phyloP scores from a whole-genome alignment of 208 protist species.

The Crithidia thermophila region DNA sequence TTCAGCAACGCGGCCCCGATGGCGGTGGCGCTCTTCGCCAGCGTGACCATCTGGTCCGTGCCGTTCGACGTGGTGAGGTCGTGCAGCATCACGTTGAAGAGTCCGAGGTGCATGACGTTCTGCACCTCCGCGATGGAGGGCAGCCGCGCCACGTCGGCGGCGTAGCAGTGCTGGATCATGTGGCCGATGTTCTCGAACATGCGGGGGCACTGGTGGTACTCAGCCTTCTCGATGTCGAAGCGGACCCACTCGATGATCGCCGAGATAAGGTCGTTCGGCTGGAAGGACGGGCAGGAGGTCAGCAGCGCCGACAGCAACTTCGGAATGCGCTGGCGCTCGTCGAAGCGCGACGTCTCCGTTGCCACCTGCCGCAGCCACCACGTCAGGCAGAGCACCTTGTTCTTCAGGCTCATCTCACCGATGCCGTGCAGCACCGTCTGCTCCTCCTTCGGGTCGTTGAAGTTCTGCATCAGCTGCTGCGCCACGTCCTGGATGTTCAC shows the following conservation, averaged over 20 bases:
- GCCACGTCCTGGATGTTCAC: conserved; percentile 74
- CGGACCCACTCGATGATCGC: conserved; percentile 78
- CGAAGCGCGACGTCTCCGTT: conserved; percentile 60
- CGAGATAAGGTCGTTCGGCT: conserved; percentile 48
- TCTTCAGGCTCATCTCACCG: conserved; percentile 59
- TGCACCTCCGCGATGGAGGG: conserved; percentile 55
- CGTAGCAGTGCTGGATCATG: conserved; percentile 74
- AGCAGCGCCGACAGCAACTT: conserved; percentile 63
- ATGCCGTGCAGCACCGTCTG: conserved; percentile 49
- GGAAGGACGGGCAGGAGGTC: conserved; percentile 35
- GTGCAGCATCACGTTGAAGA: conserved; percentile 83
- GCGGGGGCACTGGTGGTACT: conserved; percentile 76
- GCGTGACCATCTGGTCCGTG: conserved; percentile 70
- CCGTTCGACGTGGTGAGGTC: conserved; percentile 51
- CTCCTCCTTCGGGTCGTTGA: conserved; percentile 55
- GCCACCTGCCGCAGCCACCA: conserved; percentile 79
- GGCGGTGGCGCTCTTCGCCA: conserved; percentile 60
- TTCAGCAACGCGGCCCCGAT: conserved; percentile 43
- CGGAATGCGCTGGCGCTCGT: conserved; percentile 61
- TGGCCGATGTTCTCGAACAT: conserved; percentile 86
- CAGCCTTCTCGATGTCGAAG: conserved; percentile 77
- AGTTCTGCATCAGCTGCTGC: conserved; percentile 69
- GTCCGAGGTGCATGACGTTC: conserved; percentile 59
- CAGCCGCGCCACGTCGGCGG: conserved; percentile 37
- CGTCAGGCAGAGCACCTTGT: conserved; percentile 79